phyloP scores from a whole-genome alignment of 1,139 yeast genomes.

The Sugiyamaella xylanicola region DNA sequence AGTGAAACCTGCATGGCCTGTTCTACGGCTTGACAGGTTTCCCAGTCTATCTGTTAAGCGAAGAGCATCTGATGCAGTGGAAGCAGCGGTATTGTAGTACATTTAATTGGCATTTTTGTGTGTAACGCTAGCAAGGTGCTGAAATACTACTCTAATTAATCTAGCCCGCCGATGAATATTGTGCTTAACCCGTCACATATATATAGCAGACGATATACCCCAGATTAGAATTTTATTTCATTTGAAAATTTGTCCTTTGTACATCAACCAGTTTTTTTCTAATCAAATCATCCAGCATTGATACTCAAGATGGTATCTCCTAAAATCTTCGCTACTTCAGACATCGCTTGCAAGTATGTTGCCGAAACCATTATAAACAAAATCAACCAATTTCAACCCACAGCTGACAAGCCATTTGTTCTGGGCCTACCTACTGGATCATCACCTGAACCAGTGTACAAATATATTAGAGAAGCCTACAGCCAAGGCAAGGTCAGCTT shows the following conservation, averaged over 20 bases:
- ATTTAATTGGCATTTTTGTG: not conserved
- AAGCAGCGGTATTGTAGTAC: not conserved
- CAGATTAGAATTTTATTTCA: not conserved
- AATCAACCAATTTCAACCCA: slow-evolving; percentile 53
- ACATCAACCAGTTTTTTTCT: no score
- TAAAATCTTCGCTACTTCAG: slow-evolving; percentile 29
- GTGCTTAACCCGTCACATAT: no score
- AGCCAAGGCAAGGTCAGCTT: slow-evolving; percentile 52
- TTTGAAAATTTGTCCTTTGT: no score
- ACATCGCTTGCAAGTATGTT: slow-evolving; percentile 52
- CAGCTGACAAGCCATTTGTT: slow-evolving; percentile 55
- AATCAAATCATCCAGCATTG: no score
- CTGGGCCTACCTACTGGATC: slow-evolving; percentile 69
- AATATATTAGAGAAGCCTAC: slow-evolving; percentile 51
- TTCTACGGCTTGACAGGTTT: not conserved
- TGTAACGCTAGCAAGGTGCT: not conserved
- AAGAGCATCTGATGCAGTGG: no score
- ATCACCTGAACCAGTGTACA: slow-evolving; percentile 62
- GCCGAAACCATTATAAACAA: slow-evolving; percentile 52
- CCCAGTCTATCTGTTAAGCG: not conserved
- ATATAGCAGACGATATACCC: not conserved
- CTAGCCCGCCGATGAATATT: not conserved
- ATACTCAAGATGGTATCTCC: slow-evolving; percentile 20
- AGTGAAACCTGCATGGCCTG: no score
- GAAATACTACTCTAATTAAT: not conserved